Evolutionary conservation across 2,329 filamentous ascomycete genomes (phyloP), one percentile per base, ranked within the genome.

Genomic region (Aspergillus piperis): DNA sequence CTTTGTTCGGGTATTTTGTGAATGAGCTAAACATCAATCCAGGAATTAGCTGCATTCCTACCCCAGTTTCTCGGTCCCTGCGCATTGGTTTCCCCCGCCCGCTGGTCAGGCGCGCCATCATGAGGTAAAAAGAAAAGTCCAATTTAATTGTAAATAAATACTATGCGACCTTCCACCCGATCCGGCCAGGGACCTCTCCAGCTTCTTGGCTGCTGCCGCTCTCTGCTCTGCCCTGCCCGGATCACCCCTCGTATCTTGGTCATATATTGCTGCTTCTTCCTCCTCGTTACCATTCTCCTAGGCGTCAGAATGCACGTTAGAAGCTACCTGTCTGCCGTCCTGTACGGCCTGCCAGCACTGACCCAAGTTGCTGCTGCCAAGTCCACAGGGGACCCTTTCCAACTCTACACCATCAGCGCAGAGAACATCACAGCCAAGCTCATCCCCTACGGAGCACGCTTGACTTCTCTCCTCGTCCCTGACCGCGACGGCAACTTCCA

Each of bases 391-490:
- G 72, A 70, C 62, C 72, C 76, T 53, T 78, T 81, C 66, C 70
- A 77, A 54, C 66, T 72, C 50, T 82, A 80, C 63, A 81, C 78
- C 17, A 78, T 82, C 62, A 73, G 72, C 32, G 79, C 80, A 2
- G 73, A 75, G 50, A 79, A 80, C 59, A 82, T 82, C 67, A 81
- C 78, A 30, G 80, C 78, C 39, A 80, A 73, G 49, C 71, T 82
- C 57, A 81, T 82, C 61, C 76, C 79, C 0, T 81, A 82, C 59
- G 80, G 80, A 3, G 80, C 80, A 21, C 77, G 79, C 48, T 64
- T 82, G 42, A 80, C 75, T 30, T 81, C 79, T 7, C 65, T 82
- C 39, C 71, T 80, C 48, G 80, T 84, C n/a, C 79, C 80, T 17
- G 81, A 83, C 62, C 78, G 81, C 60, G 70, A 82, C 62, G 83